phyloP scores from a whole-genome alignment of 2,329 filamentous ascomycete species.

The Talaromyces funiculosus region DNA sequence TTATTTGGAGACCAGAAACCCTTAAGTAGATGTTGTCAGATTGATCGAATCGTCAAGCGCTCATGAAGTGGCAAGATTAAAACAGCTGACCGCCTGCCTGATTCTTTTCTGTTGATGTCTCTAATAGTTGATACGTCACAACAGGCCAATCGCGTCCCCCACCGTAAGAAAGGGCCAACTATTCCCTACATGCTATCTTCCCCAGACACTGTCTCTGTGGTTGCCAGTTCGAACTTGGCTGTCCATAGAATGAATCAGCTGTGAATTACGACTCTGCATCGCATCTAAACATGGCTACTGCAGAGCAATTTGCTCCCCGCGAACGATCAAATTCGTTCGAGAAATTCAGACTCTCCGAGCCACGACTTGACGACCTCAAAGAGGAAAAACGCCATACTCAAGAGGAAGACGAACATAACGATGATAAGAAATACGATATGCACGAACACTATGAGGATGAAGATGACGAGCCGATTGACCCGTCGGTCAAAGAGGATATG shows the following conservation, averaged over 20 bases:
- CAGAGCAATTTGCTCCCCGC: neutral
- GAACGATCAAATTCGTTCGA: neutral
- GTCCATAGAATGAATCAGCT: neutral
- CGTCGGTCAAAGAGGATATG: slow-evolving; percentile 75
- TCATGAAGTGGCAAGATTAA: neutral
- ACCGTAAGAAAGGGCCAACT: neutral
- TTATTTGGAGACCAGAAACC: neutral
- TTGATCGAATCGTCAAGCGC: neutral
- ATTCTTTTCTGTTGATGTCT: neutral
- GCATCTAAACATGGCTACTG: neutral
- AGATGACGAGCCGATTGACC: slow-evolving; percentile 33
- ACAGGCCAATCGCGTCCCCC: neutral
- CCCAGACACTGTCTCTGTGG: neutral
- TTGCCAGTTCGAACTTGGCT: neutral
- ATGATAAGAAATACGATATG: neutral
- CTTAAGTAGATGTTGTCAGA: neutral
- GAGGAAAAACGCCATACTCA: neutral
- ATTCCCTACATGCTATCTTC: neutral
- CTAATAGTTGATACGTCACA: neutral
- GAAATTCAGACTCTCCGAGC: neutral
- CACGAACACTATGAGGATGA: slow-evolving; percentile 22
- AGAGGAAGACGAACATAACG: neutral
- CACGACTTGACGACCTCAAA: neutral
- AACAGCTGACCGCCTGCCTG: neutral
- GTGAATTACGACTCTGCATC: neutral